Percentiles rank a stretch among this genome's conserved stretches.
Evolutionary conservation across 768 basidiomycete genomes (phyloP).

Genomic region (Auriscalpium orientale): DNA sequence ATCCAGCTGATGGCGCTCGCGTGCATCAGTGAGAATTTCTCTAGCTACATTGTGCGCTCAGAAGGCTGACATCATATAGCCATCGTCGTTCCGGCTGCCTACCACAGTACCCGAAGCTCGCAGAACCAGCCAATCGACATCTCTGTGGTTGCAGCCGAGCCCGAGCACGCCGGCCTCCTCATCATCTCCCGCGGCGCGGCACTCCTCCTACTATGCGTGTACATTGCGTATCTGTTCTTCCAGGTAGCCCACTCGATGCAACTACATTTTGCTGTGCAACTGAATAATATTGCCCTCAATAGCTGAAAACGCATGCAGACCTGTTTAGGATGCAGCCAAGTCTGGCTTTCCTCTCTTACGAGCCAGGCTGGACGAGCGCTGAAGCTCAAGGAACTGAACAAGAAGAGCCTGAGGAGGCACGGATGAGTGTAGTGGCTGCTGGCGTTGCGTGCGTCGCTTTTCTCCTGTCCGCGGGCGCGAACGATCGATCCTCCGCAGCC

Average conservation of each 20-base stretch:
- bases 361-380: neutral
- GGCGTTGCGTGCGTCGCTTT: slow-evolving; percentile 34
- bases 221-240: slow-evolving; percentile 35
- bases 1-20: slow-evolving; percentile 74
- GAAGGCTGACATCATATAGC: slow-evolving; percentile 29
- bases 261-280: slow-evolving; percentile 13
- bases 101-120: slow-evolving; percentile 34
- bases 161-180: slow-evolving; percentile 40
- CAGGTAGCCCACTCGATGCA: slow-evolving; percentile 5
- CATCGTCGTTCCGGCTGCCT: slow-evolving; percentile 88
- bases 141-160: slow-evolving; percentile 17
- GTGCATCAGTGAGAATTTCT: slow-evolving; percentile 57
- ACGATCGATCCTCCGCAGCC: slow-evolving; percentile 29
- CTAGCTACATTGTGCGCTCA: neutral
- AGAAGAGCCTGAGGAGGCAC: slow-evolving; percentile 31
- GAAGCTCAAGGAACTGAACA: slow-evolving; percentile 1
- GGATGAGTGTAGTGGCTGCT: slow-evolving; percentile 73
- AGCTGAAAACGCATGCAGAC: slow-evolving; percentile 57
- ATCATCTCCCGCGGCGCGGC: slow-evolving; percentile 78
- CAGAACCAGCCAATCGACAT: slow-evolving; percentile 14
- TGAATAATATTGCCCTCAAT: slow-evolving; percentile 39
- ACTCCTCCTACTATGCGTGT: slow-evolving; percentile 64
- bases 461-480: neutral
- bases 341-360: no score
- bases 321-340: slow-evolving; percentile 38